Conservation (phyloP, 2,329 filamentous ascomycete genomes). For the Aspergillus neoniger region DNA sequence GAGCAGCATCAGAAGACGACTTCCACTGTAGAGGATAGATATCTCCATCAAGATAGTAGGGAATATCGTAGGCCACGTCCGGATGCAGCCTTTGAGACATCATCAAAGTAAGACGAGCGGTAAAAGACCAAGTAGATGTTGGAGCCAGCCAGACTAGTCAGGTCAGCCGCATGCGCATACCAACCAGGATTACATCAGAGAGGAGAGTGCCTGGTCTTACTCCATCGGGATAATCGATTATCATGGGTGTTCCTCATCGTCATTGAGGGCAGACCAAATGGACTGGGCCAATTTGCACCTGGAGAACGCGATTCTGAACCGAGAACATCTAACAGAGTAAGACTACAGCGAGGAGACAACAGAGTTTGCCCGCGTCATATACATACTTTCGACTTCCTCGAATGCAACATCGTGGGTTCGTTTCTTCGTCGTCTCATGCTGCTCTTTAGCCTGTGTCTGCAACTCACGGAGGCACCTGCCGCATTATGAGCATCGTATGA, state of each 20-base stretch:
- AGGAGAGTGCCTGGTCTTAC: slow-evolving; percentile 33
- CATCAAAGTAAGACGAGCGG: slow-evolving; percentile 24
- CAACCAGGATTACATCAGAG: not conserved
- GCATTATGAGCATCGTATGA: not conserved
- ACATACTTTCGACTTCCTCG: not conserved
- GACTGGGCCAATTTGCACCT: slow-evolving; percentile 21
- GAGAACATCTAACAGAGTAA: not conserved
- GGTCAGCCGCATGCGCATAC: not conserved
- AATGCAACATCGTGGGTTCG: slow-evolving; percentile 30
- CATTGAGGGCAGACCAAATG: slow-evolving; percentile 19
- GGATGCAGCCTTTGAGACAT: slow-evolving; percentile 23
- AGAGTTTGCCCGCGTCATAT: not conserved
- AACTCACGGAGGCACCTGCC: slow-evolving; percentile 20
- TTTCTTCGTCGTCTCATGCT: slow-evolving; percentile 30
- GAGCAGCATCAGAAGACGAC: slow-evolving; percentile 16
- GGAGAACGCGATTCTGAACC: not conserved
- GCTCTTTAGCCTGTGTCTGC: slow-evolving; percentile 29
- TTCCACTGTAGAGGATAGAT: slow-evolving; percentile 30
- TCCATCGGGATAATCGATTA: slow-evolving; percentile 31
- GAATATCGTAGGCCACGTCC: slow-evolving; percentile 30
- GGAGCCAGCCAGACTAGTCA: slow-evolving; percentile 26
- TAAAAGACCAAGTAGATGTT: slow-evolving; percentile 28
- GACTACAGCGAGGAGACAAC: not conserved
- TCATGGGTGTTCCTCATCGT: slow-evolving; percentile 19
- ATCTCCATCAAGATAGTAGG: slow-evolving; percentile 30